Base-by-base conservation (phyloP, 139 green algal species). In the Picochlorum sp. region DNA sequence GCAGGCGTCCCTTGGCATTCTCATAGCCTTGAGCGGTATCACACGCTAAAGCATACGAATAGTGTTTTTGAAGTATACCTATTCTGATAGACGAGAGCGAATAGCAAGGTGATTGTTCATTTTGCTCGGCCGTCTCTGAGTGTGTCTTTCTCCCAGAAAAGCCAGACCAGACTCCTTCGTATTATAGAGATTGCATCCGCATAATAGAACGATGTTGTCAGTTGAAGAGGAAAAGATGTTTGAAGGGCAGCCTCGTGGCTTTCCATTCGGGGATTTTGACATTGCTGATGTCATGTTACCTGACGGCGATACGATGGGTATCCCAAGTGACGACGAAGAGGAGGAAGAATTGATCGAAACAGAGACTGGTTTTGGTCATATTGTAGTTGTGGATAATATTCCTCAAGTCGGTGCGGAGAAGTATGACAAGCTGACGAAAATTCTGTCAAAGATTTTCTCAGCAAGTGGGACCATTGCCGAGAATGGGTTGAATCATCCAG, bases 361-460 rank as follows among this genome's bases (percentile, higher is more conserved):
- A 18, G 94, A 98, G 63, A 89, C 68, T 9, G 94, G 94, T 34
- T 97, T 98, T 70, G 90, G 82, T 63, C 89, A 80, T 58, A 87
- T 97, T 64, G 69, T 82, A 95, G 91, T 97, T 16, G 89, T 98
- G 21, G 88, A 96, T 65, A 91, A 94, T 72, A 69, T 98, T 57
- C 94, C 94, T 4, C 67, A 87, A 44, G 88, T 97, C 16, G 66
- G 75, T 5, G 66, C 79, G 14, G 91, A 95, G 57, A 99, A 99
- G 79, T 85, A 85, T 45, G 92, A 96, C 0, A 99, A 98, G 83
- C 86, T 99, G 45, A 70, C 71, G 6, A 81, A 59, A 21, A 88
- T 98, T 41, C 63, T 98, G 4, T 84, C 74, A 45, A 97, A 92
- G 69, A 88, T 98, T 31, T 94, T 91, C 65, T 60, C 74, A 51